Base-by-base conservation (phyloP, 345 rosid species). In the Moricandia moricandioides region DNA sequence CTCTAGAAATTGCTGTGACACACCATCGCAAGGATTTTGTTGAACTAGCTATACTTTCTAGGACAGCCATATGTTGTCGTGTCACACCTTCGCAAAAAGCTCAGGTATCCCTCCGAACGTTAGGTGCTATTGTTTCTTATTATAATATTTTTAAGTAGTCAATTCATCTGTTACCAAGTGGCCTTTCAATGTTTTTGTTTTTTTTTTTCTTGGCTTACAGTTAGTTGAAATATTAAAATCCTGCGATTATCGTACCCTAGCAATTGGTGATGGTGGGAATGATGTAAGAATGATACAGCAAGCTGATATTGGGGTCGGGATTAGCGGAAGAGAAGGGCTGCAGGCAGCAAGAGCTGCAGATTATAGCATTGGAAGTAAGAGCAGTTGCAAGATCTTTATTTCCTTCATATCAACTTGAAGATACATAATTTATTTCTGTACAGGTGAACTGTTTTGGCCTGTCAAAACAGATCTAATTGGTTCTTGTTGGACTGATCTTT, bases 321-420 rank as follows among this genome's bases (percentile, higher is more conserved):
- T 95, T 67, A 95, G 99, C 57, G 97, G 97, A 76, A 90, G 97
- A 86, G 99, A 95, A 85, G 97, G 99, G 24, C 83, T 92, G 70
- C 99, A 92, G 85, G 99, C 99, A 73, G 97, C 99, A 31, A 88
- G 97, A 76, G 99, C 99, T 47, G 97, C 99, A 49, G 99, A 95
- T 81, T 92, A 95, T 78, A 92, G 97, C 73, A 92, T 92, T 76
- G 99, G 99, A 76, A 89, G 97, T 95, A 88, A 88, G 88, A 34
- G 5, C 24, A 21, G 24, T 21, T 21, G 24, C 24, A 21, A 21
- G 24, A 21, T 21, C 24, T 21, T 21, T 21, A 21, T 21, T 21
- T 21, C 24, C 24, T 21, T 21, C 24, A 21, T 21, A 21, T 21
- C 24, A 29, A 29, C 3, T 29, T 29, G 31, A 2, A 29, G 31